These are phyloP conservation scores for Colletotrichum tropicale DNA, from an alignment of 2,329 filamentous ascomycete genomes.

Conservation along the genomic window DNA sequence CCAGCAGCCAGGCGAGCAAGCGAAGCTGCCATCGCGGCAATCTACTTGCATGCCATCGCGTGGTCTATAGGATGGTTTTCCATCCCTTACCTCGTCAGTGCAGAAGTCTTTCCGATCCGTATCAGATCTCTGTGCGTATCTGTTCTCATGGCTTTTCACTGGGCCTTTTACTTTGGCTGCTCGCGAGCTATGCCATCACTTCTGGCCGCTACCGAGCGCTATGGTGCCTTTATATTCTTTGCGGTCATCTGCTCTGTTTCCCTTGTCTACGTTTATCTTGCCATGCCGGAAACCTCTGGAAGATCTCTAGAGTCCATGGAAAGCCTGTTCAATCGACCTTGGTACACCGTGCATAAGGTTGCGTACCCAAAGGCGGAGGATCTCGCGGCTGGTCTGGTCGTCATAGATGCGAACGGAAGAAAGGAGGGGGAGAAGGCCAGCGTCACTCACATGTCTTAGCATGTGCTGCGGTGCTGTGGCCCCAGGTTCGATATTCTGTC, in stretches of 20 bases:
- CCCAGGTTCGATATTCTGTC: background rate
- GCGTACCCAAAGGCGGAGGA: constrained; percentile 32
- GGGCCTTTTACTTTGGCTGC: constrained; percentile 37
- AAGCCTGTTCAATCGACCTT: constrained; percentile 29
- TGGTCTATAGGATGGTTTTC: constrained; percentile 53
- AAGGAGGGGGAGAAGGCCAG: background rate
- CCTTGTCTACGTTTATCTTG: constrained; percentile 32
- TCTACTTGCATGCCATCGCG: constrained; percentile 46
- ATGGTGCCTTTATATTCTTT: constrained; percentile 18
- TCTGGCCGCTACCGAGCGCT: constrained; percentile 32
- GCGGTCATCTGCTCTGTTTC: constrained; percentile 2
- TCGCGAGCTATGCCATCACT: constrained; percentile 37
- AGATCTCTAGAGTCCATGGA: constrained; percentile 34
- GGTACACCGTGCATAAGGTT: constrained; percentile 32
- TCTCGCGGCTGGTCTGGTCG: background rate
- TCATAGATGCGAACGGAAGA: background rate
- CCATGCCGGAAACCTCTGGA: constrained; percentile 34
- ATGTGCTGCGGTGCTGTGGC: background rate
- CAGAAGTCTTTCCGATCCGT: constrained; percentile 47
- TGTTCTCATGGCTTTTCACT: constrained; percentile 48
- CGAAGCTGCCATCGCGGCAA: constrained; percentile 44
- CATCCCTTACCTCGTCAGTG: constrained; percentile 48
- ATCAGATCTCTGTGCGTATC: constrained; percentile 45
- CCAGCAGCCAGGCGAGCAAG: constrained; percentile 31
- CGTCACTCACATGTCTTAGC: background rate